phyloP scores from a whole-genome alignment of 2,329 filamentous ascomycete species.

The Fusarium nematophilum region DNA sequence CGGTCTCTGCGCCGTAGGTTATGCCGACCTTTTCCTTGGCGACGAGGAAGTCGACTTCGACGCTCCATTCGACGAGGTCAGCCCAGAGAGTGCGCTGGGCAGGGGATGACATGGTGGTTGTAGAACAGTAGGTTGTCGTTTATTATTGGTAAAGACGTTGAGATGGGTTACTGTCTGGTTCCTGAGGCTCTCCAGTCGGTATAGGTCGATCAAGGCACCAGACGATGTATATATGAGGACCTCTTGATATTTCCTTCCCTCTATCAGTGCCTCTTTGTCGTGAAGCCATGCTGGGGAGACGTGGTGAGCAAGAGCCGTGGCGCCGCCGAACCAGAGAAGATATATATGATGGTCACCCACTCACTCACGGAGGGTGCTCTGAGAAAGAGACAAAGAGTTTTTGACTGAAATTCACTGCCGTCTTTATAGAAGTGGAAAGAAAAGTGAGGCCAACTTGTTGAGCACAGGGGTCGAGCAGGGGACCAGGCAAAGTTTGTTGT shows the following conservation, averaged over 20 bases:
- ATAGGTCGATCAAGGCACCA: no score
- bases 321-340: neutral
- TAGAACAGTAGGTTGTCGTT: neutral
- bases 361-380: neutral
- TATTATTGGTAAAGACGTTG: neutral
- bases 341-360: neutral
- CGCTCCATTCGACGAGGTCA: constrained; percentile 25
- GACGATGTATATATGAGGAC: neutral
- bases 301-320: neutral
- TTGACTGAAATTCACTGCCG: no score
- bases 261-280: neutral
- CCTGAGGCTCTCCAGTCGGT: no score
- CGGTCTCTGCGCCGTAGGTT: neutral
- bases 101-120: neutral
- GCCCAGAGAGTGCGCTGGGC: neutral
- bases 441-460: no score
- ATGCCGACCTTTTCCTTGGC: constrained; percentile 24
- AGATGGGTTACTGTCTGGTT: neutral
- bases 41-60: constrained; percentile 42
- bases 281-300: constrained; percentile 5
- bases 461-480: no score
- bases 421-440: no score
- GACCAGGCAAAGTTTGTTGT: no score
- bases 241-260: neutral
- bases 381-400: no score